phyloP scores from a whole-genome alignment of 192 early-diverging fungal species.

The Backusella tuberculispora region DNA sequence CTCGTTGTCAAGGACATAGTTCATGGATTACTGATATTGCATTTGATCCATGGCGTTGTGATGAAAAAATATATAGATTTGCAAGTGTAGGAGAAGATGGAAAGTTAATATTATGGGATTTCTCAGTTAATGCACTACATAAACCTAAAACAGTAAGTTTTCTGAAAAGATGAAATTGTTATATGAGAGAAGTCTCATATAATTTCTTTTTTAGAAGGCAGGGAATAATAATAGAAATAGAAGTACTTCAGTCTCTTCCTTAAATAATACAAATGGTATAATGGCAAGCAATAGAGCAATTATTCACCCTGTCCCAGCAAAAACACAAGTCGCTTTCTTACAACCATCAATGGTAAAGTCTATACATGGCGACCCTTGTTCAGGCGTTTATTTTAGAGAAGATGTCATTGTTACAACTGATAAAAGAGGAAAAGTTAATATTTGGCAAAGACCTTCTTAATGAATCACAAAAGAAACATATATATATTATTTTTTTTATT shows the following conservation, averaged over 20 bases:
- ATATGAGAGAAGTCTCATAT: too few relatives aligned
- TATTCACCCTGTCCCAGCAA: slow-evolving; percentile 35
- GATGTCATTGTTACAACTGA: slow-evolving; percentile 47
- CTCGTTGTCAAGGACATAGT: slow-evolving; percentile 88
- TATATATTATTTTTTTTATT: too few relatives aligned
- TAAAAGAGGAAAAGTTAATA: slow-evolving; percentile 35
- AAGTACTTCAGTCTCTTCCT: slow-evolving; percentile 38
- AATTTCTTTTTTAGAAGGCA: neutral
- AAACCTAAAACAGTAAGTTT: slow-evolving; percentile 69
- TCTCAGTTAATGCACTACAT: slow-evolving; percentile 77
- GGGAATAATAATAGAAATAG: slow-evolving; percentile 25
- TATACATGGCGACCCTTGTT: slow-evolving; percentile 42
- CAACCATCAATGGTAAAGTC: slow-evolving; percentile 39
- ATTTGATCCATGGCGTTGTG: slow-evolving; percentile 85
- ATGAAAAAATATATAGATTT: slow-evolving; percentile 85
- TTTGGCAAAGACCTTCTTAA: slow-evolving; percentile 37
- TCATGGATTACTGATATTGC: slow-evolving; percentile 84
- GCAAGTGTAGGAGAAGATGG: slow-evolving; percentile 93
- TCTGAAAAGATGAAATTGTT: too few relatives aligned
- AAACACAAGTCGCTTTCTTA: slow-evolving; percentile 38
- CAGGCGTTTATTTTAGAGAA: slow-evolving; percentile 39
- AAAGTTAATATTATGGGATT: slow-evolving; percentile 90
- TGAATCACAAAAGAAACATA: neutral
- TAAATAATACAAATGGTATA: slow-evolving; percentile 3
- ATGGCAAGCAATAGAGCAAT: slow-evolving; percentile 12